Conservation (phyloP, 495 filamentous ascomycete species). For the Penicillium turbatum region DNA sequence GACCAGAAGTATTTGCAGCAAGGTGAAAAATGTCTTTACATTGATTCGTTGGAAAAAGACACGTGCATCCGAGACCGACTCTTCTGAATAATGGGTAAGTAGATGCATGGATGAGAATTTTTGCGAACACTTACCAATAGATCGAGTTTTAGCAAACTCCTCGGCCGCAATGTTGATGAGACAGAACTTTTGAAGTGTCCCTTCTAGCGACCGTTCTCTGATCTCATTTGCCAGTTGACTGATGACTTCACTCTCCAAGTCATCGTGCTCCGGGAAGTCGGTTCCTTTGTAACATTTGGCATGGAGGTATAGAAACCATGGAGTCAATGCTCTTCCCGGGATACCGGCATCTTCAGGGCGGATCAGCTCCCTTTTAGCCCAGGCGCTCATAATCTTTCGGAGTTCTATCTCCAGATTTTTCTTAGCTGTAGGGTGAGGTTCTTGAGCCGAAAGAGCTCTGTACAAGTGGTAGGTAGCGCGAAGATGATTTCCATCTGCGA, state of each 20-base stretch:
- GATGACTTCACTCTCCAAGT: constrained; percentile 82
- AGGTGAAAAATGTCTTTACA: constrained; percentile 69
- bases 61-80: constrained; percentile 49
- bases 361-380: constrained; percentile 57
- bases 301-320: constrained; percentile 86
- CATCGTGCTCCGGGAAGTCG: constrained; percentile 68
- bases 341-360: constrained; percentile 48
- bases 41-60: constrained; percentile 78
- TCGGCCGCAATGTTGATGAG: constrained; percentile 84
- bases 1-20: constrained; percentile 67
- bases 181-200: constrained; percentile 70
- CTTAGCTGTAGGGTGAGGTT: constrained; percentile 67
- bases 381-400: constrained; percentile 60
- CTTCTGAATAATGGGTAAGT: constrained; percentile 33
- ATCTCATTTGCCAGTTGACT: constrained; percentile 68
- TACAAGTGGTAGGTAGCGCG: constrained; percentile 86
- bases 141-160: constrained; percentile 57
- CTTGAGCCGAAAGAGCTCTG: constrained; percentile 65
- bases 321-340: constrained; percentile 53
- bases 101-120: constrained; percentile 1
- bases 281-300: constrained; percentile 73
- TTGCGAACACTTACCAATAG: constrained; percentile 50
- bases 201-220: constrained; percentile 62
- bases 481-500: constrained; percentile 70
- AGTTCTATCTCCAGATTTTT: constrained; percentile 79